Evolutionary conservation across 345 rosid species (phyloP), one percentile per base, ranked within the genome.

Genomic region (Alliaria petiolata): DNA sequence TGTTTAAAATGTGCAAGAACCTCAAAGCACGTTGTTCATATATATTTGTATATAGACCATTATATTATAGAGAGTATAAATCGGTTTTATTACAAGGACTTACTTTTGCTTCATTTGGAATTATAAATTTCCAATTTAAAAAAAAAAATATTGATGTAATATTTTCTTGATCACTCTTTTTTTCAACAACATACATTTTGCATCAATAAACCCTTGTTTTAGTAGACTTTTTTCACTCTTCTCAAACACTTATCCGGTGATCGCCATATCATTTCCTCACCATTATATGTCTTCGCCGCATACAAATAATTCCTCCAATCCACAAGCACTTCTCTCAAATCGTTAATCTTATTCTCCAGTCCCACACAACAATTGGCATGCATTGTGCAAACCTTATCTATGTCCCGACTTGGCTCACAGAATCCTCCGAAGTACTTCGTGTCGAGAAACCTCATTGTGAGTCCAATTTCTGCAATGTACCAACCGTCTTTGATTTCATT

Each of bases 331-430:
- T 38, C 47, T 6, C 47, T 59, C 34, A 59, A 59, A 39, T 25
- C 34, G 33, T 60, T 60, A 46, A 87, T 44, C 56, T 89, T 91
- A 58, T 54, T 81, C 5, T 72, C 77, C 22, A 77, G 67, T 11
- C 95, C 97, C 26, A 73, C 47, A 33, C 97, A 91, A 61, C 97
- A 91, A 76, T 91, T 91, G 8, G 92, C 95, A 67, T 91, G 97
- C 93, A 91, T 84, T 3, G 95, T 91, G 60, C 91, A 91, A 13
- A 82, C 84, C 5, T 57, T 14, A 54, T 81, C 81, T 42, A 89
- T 53, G 46, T 91, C 84, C 50, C 20, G 65, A 62, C 86, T 55
- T 0, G 65, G 77, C 74, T 87, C 70, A 59, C 97, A 91, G 30
- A 89, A 85, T 40, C 97, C 97, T 15, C 91, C 89, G 7, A 87